Conservation (phyloP, 148 eudicot genomes). For the Spergularia marina region DNA sequence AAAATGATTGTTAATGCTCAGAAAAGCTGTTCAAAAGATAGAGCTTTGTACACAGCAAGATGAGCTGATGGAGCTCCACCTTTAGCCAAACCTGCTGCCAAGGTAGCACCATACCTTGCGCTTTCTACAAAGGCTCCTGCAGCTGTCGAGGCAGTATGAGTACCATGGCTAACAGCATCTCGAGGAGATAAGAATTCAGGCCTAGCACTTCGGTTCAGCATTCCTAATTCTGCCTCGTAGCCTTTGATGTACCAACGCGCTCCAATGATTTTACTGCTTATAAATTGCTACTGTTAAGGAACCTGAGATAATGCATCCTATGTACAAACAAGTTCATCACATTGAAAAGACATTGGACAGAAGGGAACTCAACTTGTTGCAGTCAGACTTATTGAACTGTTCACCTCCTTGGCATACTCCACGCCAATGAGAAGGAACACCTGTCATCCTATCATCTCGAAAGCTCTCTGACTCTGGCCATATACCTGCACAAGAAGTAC, state of each 20-base stretch:
- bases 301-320: background rate
- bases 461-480: conserved; percentile 59
- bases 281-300: conserved; percentile 24
- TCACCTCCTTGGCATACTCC: conserved; percentile 51
- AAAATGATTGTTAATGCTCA: background rate
- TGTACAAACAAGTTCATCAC: conserved; percentile 13
- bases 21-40: too few relatives aligned
- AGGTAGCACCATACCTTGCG: background rate
- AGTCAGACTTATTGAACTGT: conserved; percentile 37
- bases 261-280: conserved; percentile 23
- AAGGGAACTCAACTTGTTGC: conserved; percentile 39
- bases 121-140: conserved; percentile 3
- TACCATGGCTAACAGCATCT: conserved; percentile 17
- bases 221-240: conserved; percentile 11
- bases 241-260: conserved; percentile 24
- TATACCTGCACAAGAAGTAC: conserved; percentile 21
- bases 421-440: conserved; percentile 43
- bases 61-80: conserved; percentile 22
- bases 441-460: conserved; percentile 37
- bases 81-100: conserved; percentile 13
- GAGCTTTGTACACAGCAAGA: conserved; percentile 15
- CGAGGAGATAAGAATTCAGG: conserved; percentile 22
- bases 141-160: conserved; percentile 20
- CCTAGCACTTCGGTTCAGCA: background rate
- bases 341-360: background rate